Evolutionary conservation across 805 yeast species (phyloP), one percentile per base, ranked within the genome.

Genomic region (Ogataea henricii): DNA sequence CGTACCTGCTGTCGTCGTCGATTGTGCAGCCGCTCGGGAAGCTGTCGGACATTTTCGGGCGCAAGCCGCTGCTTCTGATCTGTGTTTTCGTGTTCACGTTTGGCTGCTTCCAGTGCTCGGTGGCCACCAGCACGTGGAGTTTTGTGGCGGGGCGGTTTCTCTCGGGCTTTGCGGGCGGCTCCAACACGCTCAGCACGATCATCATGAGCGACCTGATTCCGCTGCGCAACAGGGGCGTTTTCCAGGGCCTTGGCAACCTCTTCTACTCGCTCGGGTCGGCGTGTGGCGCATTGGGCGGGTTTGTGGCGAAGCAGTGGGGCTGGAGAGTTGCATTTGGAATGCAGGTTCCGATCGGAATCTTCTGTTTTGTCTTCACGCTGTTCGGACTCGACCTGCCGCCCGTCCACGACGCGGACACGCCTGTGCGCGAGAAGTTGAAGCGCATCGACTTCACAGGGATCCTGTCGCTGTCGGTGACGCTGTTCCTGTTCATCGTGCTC

Each of bases 161-260:
- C 43, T 82, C 95, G 29, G 97, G 97, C 6, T 77, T 87, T 54
- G 96, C 96, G 10, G 96, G 96, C n/a, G 97, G 97, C 1, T 77
- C 89, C 59, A 83, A 85, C 48, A 78, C 94, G 0, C 69, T 89
- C 53, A 78, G 87, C 35, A 85, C 96, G 12, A 87, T 90, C 47
- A 77, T 89, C 10, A 78, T 87, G 65, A 80, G 88, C 44, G 97
- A 90, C 64, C 72, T 89, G 44, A 83, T 91, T 21, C 89, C 96
- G 3, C 73, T 90, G 56, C 74, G 95, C 48, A 81, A 85, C 27
- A 74, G 97, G 46, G 96, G 96, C 2, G 68, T 88, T 40, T 89
- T 78, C 66, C 97, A 91, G 65, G 97, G 97, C 0, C 58, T 89
- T 40, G 90, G 88, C 30, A 90, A 90, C 63, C 73, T 89, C 16